Evolutionary conservation across 108 stramenopile genomes (phyloP), one percentile per base, ranked within the genome.

Genomic region (Hondaea fermentalgiana): DNA sequence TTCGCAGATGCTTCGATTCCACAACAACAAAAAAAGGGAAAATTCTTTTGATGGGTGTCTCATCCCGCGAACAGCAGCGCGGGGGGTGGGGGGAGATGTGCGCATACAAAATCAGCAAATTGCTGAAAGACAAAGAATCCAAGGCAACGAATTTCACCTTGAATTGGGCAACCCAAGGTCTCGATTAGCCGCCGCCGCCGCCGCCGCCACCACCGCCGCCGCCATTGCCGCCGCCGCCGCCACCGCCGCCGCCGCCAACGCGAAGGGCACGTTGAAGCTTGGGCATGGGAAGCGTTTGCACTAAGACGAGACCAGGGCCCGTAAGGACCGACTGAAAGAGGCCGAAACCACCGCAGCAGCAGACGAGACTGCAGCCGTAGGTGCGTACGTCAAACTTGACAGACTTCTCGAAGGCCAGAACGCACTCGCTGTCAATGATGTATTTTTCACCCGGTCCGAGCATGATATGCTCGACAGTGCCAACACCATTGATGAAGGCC

Each of bases 281-380:
- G 76, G 45, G 19, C 45, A 83, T 47, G n/a, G 76, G 76, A 12
- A 83, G 51, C 51, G 76, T 83, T 45, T 83, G 49, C 49, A 83
- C 51, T 14, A 83, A 45, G 0, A 83, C 76, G 25, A 83, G 45
- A 53, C 76, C 76, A 6, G 76, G 76, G 0, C 76, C 76, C 2
- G 76, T 83, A 17, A 83, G 49, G 1, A 83, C 76, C 45, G 51
- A 47, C 49, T 83, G 45, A 45, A 83, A 83, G 3, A 83, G 76
- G 19, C 76, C 76, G 49, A 83, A 53, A 16, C 76, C 76, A 28
- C 76, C 76, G n/a, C 76, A 83, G 76, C 76, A 83, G 23, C 76
- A 83, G 28, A 53, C 51, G 23, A 83, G 45, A 35, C 5, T 53
- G 76, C 76, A 83, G 14, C 76, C 76, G 51, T 12, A 6, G 49